phyloP scores from a whole-genome alignment of 2,329 filamentous ascomycete genomes.

The Fusarium veterinarium region DNA sequence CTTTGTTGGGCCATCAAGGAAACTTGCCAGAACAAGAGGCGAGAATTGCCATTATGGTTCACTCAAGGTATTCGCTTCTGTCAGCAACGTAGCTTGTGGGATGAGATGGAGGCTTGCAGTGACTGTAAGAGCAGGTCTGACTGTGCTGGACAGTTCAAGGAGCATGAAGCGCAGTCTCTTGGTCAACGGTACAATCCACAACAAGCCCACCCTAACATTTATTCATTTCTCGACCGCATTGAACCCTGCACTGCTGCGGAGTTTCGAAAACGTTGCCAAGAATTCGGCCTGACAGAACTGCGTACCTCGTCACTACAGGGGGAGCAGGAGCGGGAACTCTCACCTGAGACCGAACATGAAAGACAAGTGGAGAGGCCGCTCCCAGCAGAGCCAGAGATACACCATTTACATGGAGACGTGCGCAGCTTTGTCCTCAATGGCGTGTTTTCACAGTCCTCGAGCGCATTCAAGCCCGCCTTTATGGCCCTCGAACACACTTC shows the following conservation, averaged over 20 bases:
- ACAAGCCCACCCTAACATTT: background rate
- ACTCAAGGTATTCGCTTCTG: background rate
- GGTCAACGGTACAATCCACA: background rate
- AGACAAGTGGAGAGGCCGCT: background rate
- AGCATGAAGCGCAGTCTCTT: background rate
- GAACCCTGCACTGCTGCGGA: background rate
- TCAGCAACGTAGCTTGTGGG: background rate
- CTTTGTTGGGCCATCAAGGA: conserved; percentile 66
- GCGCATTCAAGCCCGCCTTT: background rate
- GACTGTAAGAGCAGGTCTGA: background rate
- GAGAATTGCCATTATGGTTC: background rate
- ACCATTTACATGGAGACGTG: background rate
- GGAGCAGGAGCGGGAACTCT: background rate
- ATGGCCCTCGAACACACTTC: background rate
- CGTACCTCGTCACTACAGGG: background rate
- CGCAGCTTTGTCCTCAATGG: background rate
- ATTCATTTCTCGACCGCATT: background rate
- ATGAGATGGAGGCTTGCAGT: background rate
- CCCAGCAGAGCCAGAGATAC: background rate
- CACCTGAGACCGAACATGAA: background rate
- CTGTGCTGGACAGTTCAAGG: background rate
- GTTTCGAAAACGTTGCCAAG: background rate
- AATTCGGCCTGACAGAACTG: background rate
- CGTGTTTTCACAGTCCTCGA: background rate
- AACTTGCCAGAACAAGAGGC: conserved; percentile 5